Evolutionary conservation across 441 rosid genomes (phyloP).

Genomic region (Adansonia rubrostipa): DNA sequence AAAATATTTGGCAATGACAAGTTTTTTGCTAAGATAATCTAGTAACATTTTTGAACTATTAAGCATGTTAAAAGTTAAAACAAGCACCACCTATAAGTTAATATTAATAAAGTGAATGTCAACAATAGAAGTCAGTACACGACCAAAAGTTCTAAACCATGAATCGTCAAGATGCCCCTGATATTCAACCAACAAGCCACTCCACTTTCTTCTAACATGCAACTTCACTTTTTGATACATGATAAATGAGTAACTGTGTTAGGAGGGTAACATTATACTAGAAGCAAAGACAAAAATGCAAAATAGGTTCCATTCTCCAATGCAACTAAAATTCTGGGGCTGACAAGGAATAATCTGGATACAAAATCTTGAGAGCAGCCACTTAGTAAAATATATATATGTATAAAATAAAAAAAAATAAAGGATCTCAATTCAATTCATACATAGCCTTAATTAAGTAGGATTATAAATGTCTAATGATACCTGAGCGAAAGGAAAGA

Average conservation of each 20-base stretch:
- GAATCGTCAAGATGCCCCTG: neutral
- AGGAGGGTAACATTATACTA: neutral
- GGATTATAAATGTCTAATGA: constrained; percentile 9
- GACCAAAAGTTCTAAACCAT: neutral
- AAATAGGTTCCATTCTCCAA: neutral
- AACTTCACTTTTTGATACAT: neutral
- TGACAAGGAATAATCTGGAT: neutral
- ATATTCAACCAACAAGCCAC: constrained; percentile 1
- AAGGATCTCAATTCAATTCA: neutral
- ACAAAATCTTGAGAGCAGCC: neutral
- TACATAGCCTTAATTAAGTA: neutral
- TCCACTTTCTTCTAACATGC: neutral
- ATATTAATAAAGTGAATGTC: neutral
- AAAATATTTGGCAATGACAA: neutral
- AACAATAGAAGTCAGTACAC: neutral
- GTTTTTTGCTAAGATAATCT: neutral
- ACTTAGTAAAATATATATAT: neutral
- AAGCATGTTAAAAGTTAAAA: neutral
- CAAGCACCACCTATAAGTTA: neutral
- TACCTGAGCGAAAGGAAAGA: neutral
- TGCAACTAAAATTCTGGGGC: neutral
- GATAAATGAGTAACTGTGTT: neutral
- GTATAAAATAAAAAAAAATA: neutral
- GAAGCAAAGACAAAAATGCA: neutral
- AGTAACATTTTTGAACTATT: neutral